A percentile compares a stretch with the other conserved stretches of the same genome.
Conservation (phyloP, 495 filamentous ascomycete genomes). For the Penicillium pancosmium region DNA sequence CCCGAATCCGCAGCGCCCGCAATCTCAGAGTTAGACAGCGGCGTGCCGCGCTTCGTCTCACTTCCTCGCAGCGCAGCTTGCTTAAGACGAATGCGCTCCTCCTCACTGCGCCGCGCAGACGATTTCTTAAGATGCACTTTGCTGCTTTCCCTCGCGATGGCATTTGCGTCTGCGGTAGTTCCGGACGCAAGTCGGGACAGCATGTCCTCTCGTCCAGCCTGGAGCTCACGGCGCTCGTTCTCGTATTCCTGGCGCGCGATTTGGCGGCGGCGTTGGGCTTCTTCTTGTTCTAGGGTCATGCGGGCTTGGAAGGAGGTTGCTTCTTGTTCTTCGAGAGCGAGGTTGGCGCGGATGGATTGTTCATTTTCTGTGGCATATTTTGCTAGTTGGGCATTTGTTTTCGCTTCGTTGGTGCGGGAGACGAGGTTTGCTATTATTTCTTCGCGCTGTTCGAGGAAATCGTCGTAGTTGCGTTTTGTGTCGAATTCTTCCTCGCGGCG, state of each 20-base stretch:
- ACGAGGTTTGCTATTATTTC: slow-evolving; percentile 87
- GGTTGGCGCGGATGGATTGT: slow-evolving; percentile 58
- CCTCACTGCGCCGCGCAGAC: slow-evolving; percentile 51
- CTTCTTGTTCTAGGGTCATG: slow-evolving; percentile 72
- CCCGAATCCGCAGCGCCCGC: slow-evolving; percentile 38
- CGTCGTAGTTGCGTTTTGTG: slow-evolving; percentile 77
- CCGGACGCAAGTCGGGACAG: slow-evolving; percentile 54
- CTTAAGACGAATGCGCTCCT: slow-evolving; percentile 51
- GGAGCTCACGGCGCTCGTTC: slow-evolving; percentile 62
- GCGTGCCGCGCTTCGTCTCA: slow-evolving; percentile 36
- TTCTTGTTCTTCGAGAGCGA: slow-evolving; percentile 55
- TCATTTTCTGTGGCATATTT: slow-evolving; percentile 70
- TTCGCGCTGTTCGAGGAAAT: slow-evolving; percentile 94
- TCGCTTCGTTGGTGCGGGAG: slow-evolving; percentile 64
- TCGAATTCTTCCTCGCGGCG: slow-evolving; percentile 88
- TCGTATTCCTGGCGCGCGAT: slow-evolving; percentile 62
- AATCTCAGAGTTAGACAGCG: slow-evolving; percentile 25
- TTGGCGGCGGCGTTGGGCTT: slow-evolving; percentile 56
- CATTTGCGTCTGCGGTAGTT: slow-evolving; percentile 49
- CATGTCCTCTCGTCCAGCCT: slow-evolving; percentile 62
- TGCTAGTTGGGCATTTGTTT: slow-evolving; percentile 69
- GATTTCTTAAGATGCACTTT: slow-evolving; percentile 74
- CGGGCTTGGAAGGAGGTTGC: slow-evolving; percentile 55
- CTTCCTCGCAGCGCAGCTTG: slow-evolving; percentile 43
- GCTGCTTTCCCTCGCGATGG: slow-evolving; percentile 55